Evolutionary conservation across 2,329 filamentous ascomycete genomes (phyloP), one percentile per base, ranked within the genome.

Genomic region (Claviceps sp.): DNA sequence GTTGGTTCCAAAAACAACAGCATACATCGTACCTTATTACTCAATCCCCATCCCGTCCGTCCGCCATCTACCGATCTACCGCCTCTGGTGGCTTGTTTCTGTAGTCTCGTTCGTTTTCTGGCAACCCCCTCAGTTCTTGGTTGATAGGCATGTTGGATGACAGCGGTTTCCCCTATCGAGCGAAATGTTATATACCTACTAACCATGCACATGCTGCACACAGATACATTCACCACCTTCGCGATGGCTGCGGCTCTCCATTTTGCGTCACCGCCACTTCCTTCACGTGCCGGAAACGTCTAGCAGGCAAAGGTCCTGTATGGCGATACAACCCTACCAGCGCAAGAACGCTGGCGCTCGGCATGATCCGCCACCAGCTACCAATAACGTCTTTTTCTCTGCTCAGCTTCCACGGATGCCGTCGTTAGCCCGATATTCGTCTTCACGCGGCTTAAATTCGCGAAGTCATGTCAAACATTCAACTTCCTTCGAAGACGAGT

Each of bases 181-280:
- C 8, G 5, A 48, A 16, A 22, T 40, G 16, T 19, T 16, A 6
- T 11, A 19, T 5, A n/a, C 19, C 19, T 56, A 17, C 52, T 42
- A 37, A 40, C 39, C 8, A 37, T 3, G 8, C 37, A 11, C 17
- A 24, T 17, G 17, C 42, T 19, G 4, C 22, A 24, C 13, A 54
- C 56, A 91, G 87, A 60, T 94, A 87, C 63, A 81, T 90, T 48
- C 73, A 79, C 38, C 89, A 95, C 68, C 78, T 95, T n/a, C 80
- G 89, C 52, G 78, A 86, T 57, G 89, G 89, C 56, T 95, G 89
- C 64, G 80, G 80, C 56, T 79, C 78, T 57, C 70, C 75, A 50
- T 72, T 75, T 50, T 95, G 89, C 68, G 74, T 73, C 40, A 91
- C 82, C 1, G 70, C 87, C 14, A 91, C 87, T 14, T 95, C 89